phyloP scores from a whole-genome alignment of 2,329 filamentous ascomycete species.

The Phialophora expanda region DNA sequence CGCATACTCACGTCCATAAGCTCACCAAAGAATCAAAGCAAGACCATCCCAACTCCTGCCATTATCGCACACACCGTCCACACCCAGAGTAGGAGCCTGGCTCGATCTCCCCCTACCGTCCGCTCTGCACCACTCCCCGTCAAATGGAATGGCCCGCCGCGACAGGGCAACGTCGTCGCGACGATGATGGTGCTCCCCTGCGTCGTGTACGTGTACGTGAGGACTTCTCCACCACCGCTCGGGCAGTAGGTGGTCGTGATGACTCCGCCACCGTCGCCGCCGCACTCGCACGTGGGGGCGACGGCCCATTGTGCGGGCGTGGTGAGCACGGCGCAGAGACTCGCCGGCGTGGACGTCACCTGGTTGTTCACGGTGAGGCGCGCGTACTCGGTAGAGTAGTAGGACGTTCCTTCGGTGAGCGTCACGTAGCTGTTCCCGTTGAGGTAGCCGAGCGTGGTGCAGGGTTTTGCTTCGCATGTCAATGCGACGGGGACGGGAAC shows the following conservation, averaged over 20 bases:
- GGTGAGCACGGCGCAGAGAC: conserved; percentile 10
- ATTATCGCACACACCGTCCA: conserved; percentile 3
- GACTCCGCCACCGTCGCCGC: not conserved
- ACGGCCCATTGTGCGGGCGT: conserved; percentile 7
- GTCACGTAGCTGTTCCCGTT: conserved; percentile 12
- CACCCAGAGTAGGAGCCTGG: not conserved
- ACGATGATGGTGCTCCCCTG: conserved; percentile 15
- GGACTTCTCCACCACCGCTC: conserved; percentile 3
- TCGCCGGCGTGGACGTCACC: conserved; percentile 11
- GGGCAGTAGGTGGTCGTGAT: not conserved
- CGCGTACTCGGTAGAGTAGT: conserved; percentile 8
- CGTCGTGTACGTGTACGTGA: conserved; percentile 22
- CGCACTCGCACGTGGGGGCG: conserved; percentile 5
- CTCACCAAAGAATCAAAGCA: not conserved
- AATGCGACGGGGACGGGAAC: not conserved
- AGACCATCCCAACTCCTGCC: conserved; percentile 14
- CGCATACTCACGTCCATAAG: not conserved
- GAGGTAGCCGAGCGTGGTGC: conserved; percentile 2
- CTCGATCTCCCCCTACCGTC: not conserved
- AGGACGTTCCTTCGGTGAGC: conserved; percentile 16
- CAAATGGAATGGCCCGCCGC: conserved; percentile 13
- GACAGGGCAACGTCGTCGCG: conserved; percentile 11
- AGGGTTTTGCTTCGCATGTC: conserved; percentile 12
- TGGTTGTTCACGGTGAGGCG: conserved; percentile 12
- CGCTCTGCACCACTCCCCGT: conserved; percentile 11